These are phyloP conservation scores for Myrica gale DNA, from an alignment of 306 rosid genomes.

Conservation along the genomic window DNA sequence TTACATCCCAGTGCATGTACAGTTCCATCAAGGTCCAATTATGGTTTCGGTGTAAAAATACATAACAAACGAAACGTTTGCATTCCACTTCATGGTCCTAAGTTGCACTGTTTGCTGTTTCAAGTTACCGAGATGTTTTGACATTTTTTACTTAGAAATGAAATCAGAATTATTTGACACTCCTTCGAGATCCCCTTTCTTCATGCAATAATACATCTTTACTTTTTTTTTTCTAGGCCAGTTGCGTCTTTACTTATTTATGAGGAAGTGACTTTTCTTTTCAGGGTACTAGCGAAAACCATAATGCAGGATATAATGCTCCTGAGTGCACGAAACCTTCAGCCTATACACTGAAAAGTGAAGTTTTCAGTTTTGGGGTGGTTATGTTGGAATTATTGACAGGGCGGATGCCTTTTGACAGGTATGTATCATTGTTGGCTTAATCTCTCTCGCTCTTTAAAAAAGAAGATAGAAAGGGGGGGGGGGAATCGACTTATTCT, in stretches of 20 bases:
- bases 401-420: slow-evolving; percentile 79
- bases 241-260: background rate
- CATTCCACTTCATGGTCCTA: background rate
- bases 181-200: no score
- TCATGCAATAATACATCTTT: no score
- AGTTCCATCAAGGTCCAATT: slow-evolving; percentile 8
- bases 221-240: no score
- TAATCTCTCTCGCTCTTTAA: no score
- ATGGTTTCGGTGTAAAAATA: background rate
- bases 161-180: background rate
- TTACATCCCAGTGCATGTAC: background rate
- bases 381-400: slow-evolving; percentile 88
- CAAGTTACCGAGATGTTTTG: background rate
- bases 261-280: background rate
- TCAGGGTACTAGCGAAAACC: slow-evolving; percentile 67
- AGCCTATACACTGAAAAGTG: slow-evolving; percentile 68
- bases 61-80: background rate
- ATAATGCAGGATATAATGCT: slow-evolving; percentile 79
- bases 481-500: background rate
- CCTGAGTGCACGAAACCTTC: slow-evolving; percentile 77
- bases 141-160: background rate
- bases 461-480: no score
- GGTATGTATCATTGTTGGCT: slow-evolving; percentile 38
- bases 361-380: slow-evolving; percentile 81
- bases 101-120: background rate